Base-by-base conservation (phyloP, 257 asterid genomes). In the Salvia miltiorrhiza region DNA sequence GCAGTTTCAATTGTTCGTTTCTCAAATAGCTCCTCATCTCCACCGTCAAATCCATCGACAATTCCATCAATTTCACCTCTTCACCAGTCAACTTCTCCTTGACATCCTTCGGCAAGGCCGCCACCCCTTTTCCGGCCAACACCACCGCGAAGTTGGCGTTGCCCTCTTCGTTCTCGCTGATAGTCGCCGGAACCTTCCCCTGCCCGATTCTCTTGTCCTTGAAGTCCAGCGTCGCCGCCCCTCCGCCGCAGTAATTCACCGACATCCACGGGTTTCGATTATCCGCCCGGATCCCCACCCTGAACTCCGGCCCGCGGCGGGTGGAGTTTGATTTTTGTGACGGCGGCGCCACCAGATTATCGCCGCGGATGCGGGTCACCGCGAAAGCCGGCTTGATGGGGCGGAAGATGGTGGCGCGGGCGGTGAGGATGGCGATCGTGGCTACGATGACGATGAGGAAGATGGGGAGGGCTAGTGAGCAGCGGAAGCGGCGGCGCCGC, bases 351-450 rank as follows among this genome's bases (percentile, higher is more conserved):
- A 43, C 16, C 58, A 73, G 9, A 39, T 67, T 77, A 48, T 28
- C 76, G 70, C 63, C 78, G 7, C 8, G 76, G 43, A 93, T 28
- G 6, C 47, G 24, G 0, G 53, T 14, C 65, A 93, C 16, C 60
- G 79, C 2, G 67, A 93, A 80, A 1, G 67, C 59, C 7, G 95
- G 97, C 4, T 79, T 11, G 24, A 53, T 50, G 56, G 95, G 92
- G 33, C 21, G 28, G 84, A 82, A 88, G 3, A 77, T 56, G 62
- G 77, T 60, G 60, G 52, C 49, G 32, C 81, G 82, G 32, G 72
- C n/a, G 55, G 64, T 16, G 4, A 49, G 7, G 7, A 82, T 1
- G 0, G 72, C 44, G 9, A 45, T 4, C 2, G 41, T 71, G 14
- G 64, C n/a, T 16, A 74, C 11, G 48, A 70, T 0, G 26, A 40